Conservation (phyloP, 2,329 filamentous ascomycete genomes). For the Colletotrichum graminicola region DNA sequence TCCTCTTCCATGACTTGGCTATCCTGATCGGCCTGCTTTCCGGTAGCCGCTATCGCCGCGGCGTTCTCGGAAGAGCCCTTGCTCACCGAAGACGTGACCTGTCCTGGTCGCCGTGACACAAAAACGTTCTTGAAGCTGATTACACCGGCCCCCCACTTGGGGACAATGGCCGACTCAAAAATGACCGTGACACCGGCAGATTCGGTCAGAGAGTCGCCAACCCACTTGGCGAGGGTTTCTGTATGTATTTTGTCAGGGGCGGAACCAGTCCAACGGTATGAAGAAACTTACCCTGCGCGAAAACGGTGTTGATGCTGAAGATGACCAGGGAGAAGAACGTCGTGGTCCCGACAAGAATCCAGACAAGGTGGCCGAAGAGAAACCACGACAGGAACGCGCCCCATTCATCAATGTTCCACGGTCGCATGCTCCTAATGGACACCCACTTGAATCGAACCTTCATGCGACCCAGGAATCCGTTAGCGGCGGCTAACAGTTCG, state of each 20-base stretch:
- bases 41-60: conserved; percentile 86
- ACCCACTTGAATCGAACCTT: conserved; percentile 98
- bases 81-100: conserved; percentile 83
- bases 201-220: conserved; percentile 94
- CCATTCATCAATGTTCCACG: conserved; percentile 97
- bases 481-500: conserved; percentile 90
- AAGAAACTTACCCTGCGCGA: conserved; percentile 80
- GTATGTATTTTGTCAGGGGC: conserved; percentile 50
- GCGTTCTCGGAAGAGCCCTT: conserved; percentile 91
- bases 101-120: conserved; percentile 89
- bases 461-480: conserved; percentile 90
- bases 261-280: background rate
- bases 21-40: conserved; percentile 65
- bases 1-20: conserved; percentile 69
- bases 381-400: conserved; percentile 96
- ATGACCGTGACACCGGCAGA: conserved; percentile 94
- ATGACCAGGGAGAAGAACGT: conserved; percentile 96
- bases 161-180: conserved; percentile 97
- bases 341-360: conserved; percentile 96
- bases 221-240: conserved; percentile 92
- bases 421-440: conserved; percentile 91
- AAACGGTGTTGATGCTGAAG: conserved; percentile 92
- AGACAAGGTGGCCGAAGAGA: conserved; percentile 90
- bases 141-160: conserved; percentile 93
- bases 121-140: conserved; percentile 98